Percentiles rank a stretch among this genome's conserved stretches.
phyloP scores from a whole-genome alignment of 2,329 filamentous ascomycete genomes.

The Pyrenochaeta sp. region DNA sequence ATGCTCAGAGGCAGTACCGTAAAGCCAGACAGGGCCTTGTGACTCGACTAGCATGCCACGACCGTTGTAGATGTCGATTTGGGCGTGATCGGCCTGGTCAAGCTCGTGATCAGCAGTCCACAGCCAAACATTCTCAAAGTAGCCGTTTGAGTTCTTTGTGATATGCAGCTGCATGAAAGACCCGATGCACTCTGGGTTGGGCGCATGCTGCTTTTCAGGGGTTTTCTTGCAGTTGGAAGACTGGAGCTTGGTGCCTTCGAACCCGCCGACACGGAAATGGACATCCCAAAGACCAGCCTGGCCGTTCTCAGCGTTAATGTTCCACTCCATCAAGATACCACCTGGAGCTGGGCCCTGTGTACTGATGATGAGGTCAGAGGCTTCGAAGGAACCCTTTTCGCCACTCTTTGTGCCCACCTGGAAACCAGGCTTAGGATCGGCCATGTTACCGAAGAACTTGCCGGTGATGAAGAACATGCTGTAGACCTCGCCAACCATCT shows the following conservation, averaged over 20 bases:
- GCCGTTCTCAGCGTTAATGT: conserved; percentile 73
- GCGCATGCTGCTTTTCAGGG: conserved; percentile 67
- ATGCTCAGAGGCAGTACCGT: conserved; percentile 72
- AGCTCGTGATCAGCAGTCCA: conserved; percentile 94
- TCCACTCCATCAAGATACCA: conserved; percentile 92
- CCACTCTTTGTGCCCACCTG: conserved; percentile 78
- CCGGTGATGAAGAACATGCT: conserved; percentile 87
- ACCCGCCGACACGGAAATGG: conserved; percentile 92
- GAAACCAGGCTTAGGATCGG: conserved; percentile 83
- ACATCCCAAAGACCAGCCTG: conserved; percentile 89
- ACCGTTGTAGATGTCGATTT: conserved; percentile 87
- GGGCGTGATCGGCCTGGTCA: conserved; percentile 73
- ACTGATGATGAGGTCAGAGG: conserved; percentile 85
- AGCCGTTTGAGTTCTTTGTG: conserved; percentile 67
- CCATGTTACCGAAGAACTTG: conserved; percentile 73
- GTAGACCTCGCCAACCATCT: conserved; percentile 92
- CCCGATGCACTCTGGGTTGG: conserved; percentile 74
- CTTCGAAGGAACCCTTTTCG: conserved; percentile 82
- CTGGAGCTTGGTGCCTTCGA: conserved; percentile 83
- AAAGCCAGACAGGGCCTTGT: conserved; percentile 78
- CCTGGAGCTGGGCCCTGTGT: conserved; percentile 85
- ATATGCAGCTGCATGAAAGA: conserved; percentile 71
- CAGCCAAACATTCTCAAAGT: conserved; percentile 90
- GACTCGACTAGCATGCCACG: conserved; percentile 84
- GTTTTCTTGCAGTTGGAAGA: conserved; percentile 82